Evolutionary conservation across 2,329 filamentous ascomycete species (phyloP), one percentile per base, ranked within the genome.

Genomic region (Sporothrix sp.): DNA sequence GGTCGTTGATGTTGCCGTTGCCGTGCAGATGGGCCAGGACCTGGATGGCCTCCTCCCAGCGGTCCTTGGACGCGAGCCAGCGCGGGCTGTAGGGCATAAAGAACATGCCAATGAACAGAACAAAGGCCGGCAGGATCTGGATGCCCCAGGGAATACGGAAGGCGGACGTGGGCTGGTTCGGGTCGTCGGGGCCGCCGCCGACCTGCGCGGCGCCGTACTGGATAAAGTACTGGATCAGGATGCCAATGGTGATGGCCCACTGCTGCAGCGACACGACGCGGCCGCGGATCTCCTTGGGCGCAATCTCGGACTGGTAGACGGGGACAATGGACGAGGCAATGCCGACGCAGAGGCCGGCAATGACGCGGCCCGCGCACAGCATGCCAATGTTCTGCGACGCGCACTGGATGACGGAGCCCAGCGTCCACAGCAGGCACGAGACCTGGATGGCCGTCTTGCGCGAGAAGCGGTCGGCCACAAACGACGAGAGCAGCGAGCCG

Each of bases 301-400:
- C 82, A 16, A 86, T 71, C 62, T 87, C 84, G 47, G 80, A 75
- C 56, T 84, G 78, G 62, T 86, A 87, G 18, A 85, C 77, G 0
- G 81, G 82, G 2, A 86, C 83, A 58, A 86, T 39, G 7, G 83
- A 80, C 25, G 82, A 86, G 56, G 79, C 80, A 58, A 89, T 87
- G 54, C 85, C 86, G 50, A 89, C 82, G 51, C 81, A 81, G 57
- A 88, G 60, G 37, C 85, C 85, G 56, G 84, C 82, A 63, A 89
- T 78, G 55, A 84, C 68, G 55, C 86, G 80, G 3, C 85, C 85
- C 3, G 76, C 76, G 53, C 85, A 79, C 16, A 90, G 73, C 82
- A 88, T 87, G 25, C 69, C 73, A 37, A 88, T 76, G 60, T 81
- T 80, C 58, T 83, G 75, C 2, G 83, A 64, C 2, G 81, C 77